These are phyloP conservation scores for Neoscytalidium dimidiatum DNA, from an alignment of 2,329 filamentous ascomycete species.

Conservation along the genomic window DNA sequence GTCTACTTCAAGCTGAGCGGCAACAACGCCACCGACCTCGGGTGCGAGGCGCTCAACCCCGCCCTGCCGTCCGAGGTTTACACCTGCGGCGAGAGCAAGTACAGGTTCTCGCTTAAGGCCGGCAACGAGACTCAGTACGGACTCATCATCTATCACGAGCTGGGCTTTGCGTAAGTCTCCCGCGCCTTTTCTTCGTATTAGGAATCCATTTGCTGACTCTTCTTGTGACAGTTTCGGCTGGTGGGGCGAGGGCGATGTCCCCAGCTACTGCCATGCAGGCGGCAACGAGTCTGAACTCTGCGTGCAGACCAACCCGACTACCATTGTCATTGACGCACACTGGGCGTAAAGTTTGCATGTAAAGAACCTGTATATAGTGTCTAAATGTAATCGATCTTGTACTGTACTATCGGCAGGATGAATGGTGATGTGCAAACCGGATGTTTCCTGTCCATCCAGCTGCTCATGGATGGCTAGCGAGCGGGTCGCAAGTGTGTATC, in stretches of 20 bases:
- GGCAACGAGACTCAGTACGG: conserved; percentile 3
- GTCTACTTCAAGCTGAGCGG: conserved; percentile 12
- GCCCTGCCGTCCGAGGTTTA: neutral
- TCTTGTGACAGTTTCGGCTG: neutral
- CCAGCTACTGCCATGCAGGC: conserved; percentile 11
- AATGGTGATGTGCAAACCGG: too few species aligned
- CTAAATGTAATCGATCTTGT: neutral
- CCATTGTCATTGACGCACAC: conserved; percentile 5
- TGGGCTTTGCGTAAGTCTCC: conserved; percentile 8
- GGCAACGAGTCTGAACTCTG: conserved; percentile 17
- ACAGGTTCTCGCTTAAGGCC: neutral
- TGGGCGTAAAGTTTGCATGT: too few species aligned
- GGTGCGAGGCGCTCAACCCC: conserved; percentile 3
- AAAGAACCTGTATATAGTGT: neutral
- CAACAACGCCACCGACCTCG: neutral
- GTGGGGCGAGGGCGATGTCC: neutral
- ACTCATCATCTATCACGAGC: conserved; percentile 14
- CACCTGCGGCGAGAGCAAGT: conserved; percentile 16
- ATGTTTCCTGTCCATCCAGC: too few species aligned
- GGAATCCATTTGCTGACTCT: neutral
- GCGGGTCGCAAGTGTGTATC: too few species aligned
- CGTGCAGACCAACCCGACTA: neutral
- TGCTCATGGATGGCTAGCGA: too few species aligned
- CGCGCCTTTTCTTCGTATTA: neutral
- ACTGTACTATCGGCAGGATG: too few species aligned